Evolutionary conservation across 1,284 basidiomycete species (phyloP).

Genomic region (Ustilago bromivora): DNA sequence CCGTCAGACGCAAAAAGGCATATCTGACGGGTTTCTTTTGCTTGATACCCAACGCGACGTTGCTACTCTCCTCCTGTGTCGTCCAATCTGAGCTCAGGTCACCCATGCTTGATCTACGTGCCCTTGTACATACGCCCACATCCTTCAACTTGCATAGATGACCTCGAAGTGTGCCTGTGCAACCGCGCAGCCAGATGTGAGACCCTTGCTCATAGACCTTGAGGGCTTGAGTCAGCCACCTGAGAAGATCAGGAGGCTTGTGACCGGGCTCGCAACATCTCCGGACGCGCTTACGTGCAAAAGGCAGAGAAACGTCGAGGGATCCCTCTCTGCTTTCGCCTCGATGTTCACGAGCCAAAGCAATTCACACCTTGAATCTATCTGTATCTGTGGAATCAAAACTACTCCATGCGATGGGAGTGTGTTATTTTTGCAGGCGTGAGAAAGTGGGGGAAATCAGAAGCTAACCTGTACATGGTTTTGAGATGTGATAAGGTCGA

Average conservation of each 20-base stretch:
- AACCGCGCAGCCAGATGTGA: too few relatives aligned
- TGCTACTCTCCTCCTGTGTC: background rate
- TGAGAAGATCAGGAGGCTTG: too few relatives aligned
- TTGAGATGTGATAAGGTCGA: conserved; percentile 1
- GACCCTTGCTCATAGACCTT: too few relatives aligned
- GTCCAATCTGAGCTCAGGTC: too few relatives aligned
- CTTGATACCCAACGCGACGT: background rate
- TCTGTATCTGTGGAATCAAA: conserved; percentile 27
- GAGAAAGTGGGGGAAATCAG: conserved; percentile 12
- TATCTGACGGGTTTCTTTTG: background rate
- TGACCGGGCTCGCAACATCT: too few relatives aligned
- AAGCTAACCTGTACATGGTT: conserved; percentile 22
- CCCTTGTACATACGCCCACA: background rate
- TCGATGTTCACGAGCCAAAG: background rate
- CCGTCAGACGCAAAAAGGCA: background rate
- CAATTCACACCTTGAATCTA: background rate
- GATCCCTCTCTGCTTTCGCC: too few relatives aligned
- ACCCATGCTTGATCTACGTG: too few relatives aligned
- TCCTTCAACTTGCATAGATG: too few relatives aligned
- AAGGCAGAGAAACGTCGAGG: too few relatives aligned
- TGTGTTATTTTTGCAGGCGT: conserved; percentile 38
- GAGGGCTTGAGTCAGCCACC: too few relatives aligned
- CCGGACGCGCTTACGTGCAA: too few relatives aligned
- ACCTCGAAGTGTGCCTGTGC: too few relatives aligned
- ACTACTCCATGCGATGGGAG: conserved; percentile 42